Evolutionary conservation across 2,329 filamentous ascomycete genomes (phyloP).

Genomic region (Sclerotinia glacialis): DNA sequence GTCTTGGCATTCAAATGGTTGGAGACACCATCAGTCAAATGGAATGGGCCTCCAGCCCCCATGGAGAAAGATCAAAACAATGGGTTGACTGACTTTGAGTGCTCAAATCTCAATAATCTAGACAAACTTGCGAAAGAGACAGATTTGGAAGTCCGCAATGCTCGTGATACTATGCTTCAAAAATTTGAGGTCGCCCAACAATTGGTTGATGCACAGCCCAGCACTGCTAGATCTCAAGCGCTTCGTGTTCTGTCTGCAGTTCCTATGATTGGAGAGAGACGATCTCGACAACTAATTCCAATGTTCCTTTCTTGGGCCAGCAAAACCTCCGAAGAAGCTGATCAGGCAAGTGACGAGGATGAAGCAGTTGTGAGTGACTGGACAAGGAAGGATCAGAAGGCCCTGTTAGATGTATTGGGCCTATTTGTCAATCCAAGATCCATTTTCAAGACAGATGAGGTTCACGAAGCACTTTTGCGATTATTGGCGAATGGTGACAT

Average conservation of each 20-base stretch:
- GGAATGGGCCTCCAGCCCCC: constrained; percentile 47
- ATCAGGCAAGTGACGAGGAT: constrained; percentile 33
- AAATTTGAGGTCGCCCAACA: constrained; percentile 65
- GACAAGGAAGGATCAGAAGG: constrained; percentile 78
- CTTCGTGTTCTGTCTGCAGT: constrained; percentile 72
- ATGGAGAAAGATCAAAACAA: constrained; percentile 40
- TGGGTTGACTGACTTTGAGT: constrained; percentile 75
- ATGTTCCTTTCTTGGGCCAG: constrained; percentile 80
- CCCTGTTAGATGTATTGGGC: constrained; percentile 75
- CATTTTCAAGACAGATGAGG: constrained; percentile 72
- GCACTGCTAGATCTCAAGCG: constrained; percentile 69
- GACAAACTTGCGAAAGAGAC: constrained; percentile 51
- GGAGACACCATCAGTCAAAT: constrained; percentile 53
- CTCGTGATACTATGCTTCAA: constrained; percentile 57
- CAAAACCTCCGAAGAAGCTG: constrained; percentile 43
- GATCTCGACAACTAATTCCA: constrained; percentile 80
- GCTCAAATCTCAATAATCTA: constrained; percentile 67
- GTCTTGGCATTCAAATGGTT: constrained; percentile 79
- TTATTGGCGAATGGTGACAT: constrained; percentile 84
- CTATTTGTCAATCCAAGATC: constrained; percentile 85
- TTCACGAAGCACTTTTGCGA: constrained; percentile 70
- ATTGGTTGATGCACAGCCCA: constrained; percentile 49
- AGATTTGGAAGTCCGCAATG: constrained; percentile 51
- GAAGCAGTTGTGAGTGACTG: constrained; percentile 51
- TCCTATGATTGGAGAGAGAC: constrained; percentile 78